These are phyloP conservation scores for Thelephora terrestris DNA, from an alignment of 1,284 basidiomycete species.

Conservation along the genomic window DNA sequence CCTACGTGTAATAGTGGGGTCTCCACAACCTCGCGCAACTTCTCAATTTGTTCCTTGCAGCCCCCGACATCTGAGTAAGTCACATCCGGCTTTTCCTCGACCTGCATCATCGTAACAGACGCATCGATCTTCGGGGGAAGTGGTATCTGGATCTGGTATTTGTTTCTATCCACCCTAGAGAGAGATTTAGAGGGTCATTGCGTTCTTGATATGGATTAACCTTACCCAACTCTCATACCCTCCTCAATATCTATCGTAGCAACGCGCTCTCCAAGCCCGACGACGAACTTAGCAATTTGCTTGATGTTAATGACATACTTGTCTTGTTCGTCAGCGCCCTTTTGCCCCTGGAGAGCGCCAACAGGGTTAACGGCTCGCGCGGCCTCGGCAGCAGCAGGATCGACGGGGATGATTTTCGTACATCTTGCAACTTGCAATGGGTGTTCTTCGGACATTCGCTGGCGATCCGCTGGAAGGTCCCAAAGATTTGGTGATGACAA, in stretches of 20 bases:
- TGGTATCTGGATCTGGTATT: constrained; percentile 99
- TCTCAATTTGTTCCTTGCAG: constrained; percentile 99
- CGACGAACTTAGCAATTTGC: constrained; percentile 99
- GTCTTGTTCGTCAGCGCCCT: constrained; percentile 92
- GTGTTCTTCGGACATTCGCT: constrained; percentile 88
- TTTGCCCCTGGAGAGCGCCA: constrained; percentile 75
- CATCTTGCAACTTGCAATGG: constrained; percentile 95
- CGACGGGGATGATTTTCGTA: constrained; percentile 93
- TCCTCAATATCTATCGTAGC: constrained; percentile 99
- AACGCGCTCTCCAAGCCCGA: constrained; percentile 92
- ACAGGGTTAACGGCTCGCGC: constrained; percentile 63
- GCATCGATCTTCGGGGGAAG: constrained; percentile 99
- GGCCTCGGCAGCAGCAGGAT: constrained; percentile 60
- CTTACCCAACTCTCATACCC: constrained; percentile 98
- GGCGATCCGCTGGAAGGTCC: constrained; percentile 84
- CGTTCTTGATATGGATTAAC: constrained; percentile 14
- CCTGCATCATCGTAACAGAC: constrained; percentile 99
- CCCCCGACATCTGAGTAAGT: constrained; percentile 98
- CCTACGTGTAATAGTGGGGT: constrained; percentile 88
- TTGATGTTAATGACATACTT: constrained; percentile 99
- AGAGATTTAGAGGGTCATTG: constrained; percentile 4
- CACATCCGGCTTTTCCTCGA: constrained; percentile 98
- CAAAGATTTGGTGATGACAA: constrained; percentile 94
- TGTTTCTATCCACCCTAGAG: constrained; percentile 77
- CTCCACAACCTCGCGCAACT: constrained; percentile 97